These are phyloP conservation scores for Lecanoromycetidae sp. DNA, from an alignment of 2,329 filamentous ascomycete species.

Conservation along the genomic window DNA sequence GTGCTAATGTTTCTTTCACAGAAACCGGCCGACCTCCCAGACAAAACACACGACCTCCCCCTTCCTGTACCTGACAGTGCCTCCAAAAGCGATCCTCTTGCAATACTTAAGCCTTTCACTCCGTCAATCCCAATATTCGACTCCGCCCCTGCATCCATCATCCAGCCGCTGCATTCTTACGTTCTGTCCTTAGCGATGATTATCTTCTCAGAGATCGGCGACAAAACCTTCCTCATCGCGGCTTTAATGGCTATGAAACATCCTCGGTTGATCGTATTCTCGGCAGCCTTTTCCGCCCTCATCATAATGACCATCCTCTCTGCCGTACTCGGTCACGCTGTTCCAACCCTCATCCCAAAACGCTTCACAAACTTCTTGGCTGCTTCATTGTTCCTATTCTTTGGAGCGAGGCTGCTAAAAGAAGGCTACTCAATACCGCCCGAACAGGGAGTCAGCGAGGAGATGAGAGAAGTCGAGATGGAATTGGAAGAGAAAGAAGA, in stretches of 20 bases:
- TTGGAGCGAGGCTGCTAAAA: slow-evolving; percentile 69
- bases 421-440: slow-evolving; percentile 84
- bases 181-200: slow-evolving; percentile 94
- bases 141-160: slow-evolving; percentile 48
- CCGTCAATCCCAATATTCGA: slow-evolving; percentile 22
- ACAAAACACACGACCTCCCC: slow-evolving; percentile 62
- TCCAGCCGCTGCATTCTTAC: slow-evolving; percentile 76
- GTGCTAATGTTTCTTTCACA: slow-evolving; percentile 25
- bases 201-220: slow-evolving; percentile 86
- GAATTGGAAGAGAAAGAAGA: slow-evolving; percentile 91
- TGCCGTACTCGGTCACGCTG: slow-evolving; percentile 80
- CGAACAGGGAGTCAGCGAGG: slow-evolving; percentile 83
- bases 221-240: slow-evolving; percentile 96
- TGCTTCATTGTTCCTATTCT: slow-evolving; percentile 73
- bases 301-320: slow-evolving; percentile 92
- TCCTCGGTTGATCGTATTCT: slow-evolving; percentile 82
- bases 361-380: slow-evolving; percentile 82
- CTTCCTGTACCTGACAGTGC: slow-evolving; percentile 54
- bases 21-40: slow-evolving; percentile 73
- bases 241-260: slow-evolving; percentile 99
- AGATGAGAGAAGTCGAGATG: slow-evolving; percentile 94
- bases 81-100: slow-evolving; percentile 52
- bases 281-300: slow-evolving; percentile 82
- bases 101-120: slow-evolving; percentile 26
- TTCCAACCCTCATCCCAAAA: slow-evolving; percentile 81